phyloP scores from a whole-genome alignment of 225 moss, liverwort and hornwort species.

The Antitrichia curtipendula region DNA sequence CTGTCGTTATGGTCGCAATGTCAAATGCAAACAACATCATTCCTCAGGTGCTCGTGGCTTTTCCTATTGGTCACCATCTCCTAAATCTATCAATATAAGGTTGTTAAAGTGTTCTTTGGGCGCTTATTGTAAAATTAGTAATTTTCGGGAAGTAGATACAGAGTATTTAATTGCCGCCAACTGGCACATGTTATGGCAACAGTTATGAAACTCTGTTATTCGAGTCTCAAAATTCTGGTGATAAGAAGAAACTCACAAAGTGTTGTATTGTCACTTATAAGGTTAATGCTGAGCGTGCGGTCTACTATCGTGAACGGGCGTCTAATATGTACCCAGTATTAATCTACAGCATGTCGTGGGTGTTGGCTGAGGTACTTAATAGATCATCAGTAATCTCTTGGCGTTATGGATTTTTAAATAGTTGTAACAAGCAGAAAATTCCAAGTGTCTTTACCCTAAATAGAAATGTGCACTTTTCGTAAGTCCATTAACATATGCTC shows the following conservation, averaged over 20 bases:
- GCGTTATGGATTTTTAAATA: not conserved
- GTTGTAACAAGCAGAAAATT: not conserved
- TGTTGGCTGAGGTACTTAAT: slow-evolving; percentile 55
- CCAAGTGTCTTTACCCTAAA: not conserved
- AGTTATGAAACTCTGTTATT: not conserved
- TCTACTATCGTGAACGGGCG: slow-evolving; percentile 70
- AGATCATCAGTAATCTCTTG: not conserved
- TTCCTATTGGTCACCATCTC: not conserved
- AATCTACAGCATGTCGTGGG: slow-evolving; percentile 70
- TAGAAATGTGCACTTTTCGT: not conserved
- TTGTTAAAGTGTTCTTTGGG: not conserved
- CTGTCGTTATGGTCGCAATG: slow-evolving; percentile 75
- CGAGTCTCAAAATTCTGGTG: not conserved
- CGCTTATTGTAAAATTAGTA: not conserved
- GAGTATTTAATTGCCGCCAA: not conserved
- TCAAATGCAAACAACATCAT: slow-evolving; percentile 56
- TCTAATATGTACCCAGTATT: slow-evolving; percentile 77
- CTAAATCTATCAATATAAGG: not conserved
- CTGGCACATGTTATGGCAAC: not conserved
- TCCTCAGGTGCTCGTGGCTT: slow-evolving; percentile 45
- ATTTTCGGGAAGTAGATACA: not conserved
- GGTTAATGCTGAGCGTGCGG: slow-evolving; percentile 78
- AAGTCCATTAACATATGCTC: not conserved
- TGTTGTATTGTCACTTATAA: not conserved
- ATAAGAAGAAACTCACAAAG: not conserved